Evolutionary conservation across 306 rosid genomes (phyloP), one percentile per base, ranked within the genome.

Genomic region (Vachellia pachyceras): DNA sequence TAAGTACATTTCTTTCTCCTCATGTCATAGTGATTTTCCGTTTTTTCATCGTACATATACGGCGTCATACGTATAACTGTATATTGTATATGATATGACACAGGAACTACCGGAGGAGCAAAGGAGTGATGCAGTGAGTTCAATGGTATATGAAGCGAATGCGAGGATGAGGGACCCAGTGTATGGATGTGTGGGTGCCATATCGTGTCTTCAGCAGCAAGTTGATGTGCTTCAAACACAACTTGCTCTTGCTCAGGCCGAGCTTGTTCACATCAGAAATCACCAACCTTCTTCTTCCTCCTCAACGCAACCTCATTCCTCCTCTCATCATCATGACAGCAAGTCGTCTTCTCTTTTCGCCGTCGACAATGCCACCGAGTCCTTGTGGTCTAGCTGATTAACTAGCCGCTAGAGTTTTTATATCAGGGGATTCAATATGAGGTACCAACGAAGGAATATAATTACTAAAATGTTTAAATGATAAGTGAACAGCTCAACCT

Each of bases 371-470:
- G 40, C 29, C n/a, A 29, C n/a, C 40, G 68, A 68, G 9, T 41
- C 36, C 73, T 68, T 68, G 52, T 68, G 73, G 50, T 68, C 73
- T n/a, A 41, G 33, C 72, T 67, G 86, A 79, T 14, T 47, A 47
- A 13, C 70, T 79, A 63, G 22, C 57, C 57, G 20, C 54, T 52
- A 52, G 61, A 25, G 25, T 17, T 54, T 54, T n/a, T 20, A 54
- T 9, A n/a, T 54, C 33, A 29, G 33, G 33, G 33, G 33, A 29
- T 29, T 29, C 2, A 29, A 29, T 29, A 29, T 29, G 33, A 29
- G 33, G 33, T 2, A 29, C 33, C n/a, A 29, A 29, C 1, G 2
- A 29, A 29, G 2, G 33, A 29, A 29, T 29, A 29, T 29, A 29
- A 29, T 29, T 2, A 29, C 33, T 29, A 29, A 29, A 29, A 29